A percentile compares a stretch with the other conserved stretches of the same genome.
phyloP scores from a whole-genome alignment of 2,329 filamentous ascomycete genomes.

The Cladosporium cucumerinum region DNA sequence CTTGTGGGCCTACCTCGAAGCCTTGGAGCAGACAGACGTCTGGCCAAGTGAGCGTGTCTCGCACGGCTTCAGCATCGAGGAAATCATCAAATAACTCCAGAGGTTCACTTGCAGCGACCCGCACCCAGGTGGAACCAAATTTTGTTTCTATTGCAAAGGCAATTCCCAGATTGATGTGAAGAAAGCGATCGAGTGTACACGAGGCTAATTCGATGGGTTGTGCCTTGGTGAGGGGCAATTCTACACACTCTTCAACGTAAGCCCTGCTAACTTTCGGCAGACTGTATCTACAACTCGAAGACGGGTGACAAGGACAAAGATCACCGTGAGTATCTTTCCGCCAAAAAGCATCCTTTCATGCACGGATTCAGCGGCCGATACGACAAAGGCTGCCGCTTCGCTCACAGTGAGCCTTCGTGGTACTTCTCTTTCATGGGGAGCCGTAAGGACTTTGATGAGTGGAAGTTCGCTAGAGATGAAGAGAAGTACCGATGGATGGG shows the following conservation, averaged over 20 bases:
- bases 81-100: too few species aligned
- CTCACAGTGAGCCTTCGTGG: slow-evolving; percentile 32
- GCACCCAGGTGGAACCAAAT: too few species aligned
- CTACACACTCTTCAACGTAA: too few species aligned
- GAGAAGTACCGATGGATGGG: not conserved
- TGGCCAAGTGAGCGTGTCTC: slow-evolving; percentile 23
- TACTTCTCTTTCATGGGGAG: slow-evolving; percentile 30
- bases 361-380: too few species aligned
- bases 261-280: too few species aligned
- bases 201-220: slow-evolving; percentile 30
- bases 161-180: too few species aligned
- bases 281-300: not conserved
- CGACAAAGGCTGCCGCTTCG: slow-evolving; percentile 28
- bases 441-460: slow-evolving; percentile 3
- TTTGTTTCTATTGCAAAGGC: too few species aligned
- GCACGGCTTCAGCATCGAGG: slow-evolving; percentile 15
- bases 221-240: too few species aligned
- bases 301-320: not conserved
- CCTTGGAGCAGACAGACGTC: slow-evolving; percentile 12
- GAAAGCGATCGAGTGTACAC: not conserved
- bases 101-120: too few species aligned
- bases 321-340: slow-evolving; percentile 23
- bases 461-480: not conserved
- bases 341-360: too few species aligned
- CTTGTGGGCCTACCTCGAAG: slow-evolving; percentile 20